Base-by-base conservation (phyloP, 2,329 filamentous ascomycete species). In the Dryadomyces quercivorus region DNA sequence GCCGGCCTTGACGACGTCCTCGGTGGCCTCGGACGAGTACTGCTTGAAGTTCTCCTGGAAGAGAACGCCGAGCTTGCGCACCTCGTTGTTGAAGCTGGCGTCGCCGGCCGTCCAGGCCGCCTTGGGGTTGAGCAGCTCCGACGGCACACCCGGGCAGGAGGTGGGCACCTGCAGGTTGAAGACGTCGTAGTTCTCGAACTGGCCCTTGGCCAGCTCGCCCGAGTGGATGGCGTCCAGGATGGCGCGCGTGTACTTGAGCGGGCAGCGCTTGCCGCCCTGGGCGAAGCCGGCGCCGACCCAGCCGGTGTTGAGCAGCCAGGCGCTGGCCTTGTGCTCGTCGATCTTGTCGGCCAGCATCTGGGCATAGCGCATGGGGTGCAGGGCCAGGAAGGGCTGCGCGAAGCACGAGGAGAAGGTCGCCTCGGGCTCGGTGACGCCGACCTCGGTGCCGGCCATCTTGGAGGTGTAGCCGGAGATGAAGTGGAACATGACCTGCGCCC, bases 391-490 rank as follows among this genome's bases (percentile, higher is more conserved):
- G 59, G 93, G 93, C 76, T 98, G 93, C 55, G 93, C 93, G 74
- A 98, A 98, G 83, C 93, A 98, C 53, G 91, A 94, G 26, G 91
- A 97, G 84, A 98, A 98, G 66, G 93, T 98, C 22, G 93, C 93
- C 75, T 97, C 89, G 61, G 93, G 93, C 75, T 98, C 93, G 10
- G 88, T 94, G 61, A 98, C 84, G 66, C 93, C 93, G 61, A 96
- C 89, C 76, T 98, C 93, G 38, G 93, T 98, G 66, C 93, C 93
- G 61, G 93, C 93, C 93, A 98, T 98, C 85, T 98, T 98, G 68
- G 92, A 97, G 60, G 93, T 98, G 81, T 98, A 98, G 64, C 93
- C 93, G 18, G 88, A 95, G 74, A 98, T 98, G 84, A 98, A 98
- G 81, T 98, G 93, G 85, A 97, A 98, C 92, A 98, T 97, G 71